Evolutionary conservation across 1,139 yeast genomes (phyloP).

Genomic region (Yamadazyma jaroonii): DNA sequence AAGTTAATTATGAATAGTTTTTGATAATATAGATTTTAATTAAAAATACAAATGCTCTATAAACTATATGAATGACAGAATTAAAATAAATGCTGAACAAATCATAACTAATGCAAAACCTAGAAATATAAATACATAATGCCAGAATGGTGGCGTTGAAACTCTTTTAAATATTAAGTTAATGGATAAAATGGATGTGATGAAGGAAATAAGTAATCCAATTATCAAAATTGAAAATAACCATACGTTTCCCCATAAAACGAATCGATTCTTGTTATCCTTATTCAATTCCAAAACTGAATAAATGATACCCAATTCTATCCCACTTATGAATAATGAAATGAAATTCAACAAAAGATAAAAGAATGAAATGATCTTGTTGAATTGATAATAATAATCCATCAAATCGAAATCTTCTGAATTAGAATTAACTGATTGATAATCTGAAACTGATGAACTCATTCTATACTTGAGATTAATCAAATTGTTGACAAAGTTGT

Average conservation of each 20-base stretch:
- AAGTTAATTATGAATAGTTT: slow-evolving; percentile 3
- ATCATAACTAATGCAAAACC: slow-evolving; percentile 12
- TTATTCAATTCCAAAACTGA: slow-evolving; percentile 26
- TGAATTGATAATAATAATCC: slow-evolving; percentile 33
- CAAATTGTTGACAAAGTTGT: slow-evolving; percentile 11
- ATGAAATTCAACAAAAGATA: slow-evolving; percentile 31
- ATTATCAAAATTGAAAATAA: slow-evolving; percentile 30
- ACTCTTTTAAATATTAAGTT: slow-evolving; percentile 11
- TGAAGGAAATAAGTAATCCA: slow-evolving; percentile 33
- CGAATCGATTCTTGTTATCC: slow-evolving; percentile 18
- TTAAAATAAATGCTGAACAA: slow-evolving; percentile 8
- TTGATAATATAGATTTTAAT: background rate
- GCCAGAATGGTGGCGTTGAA: slow-evolving; percentile 11
- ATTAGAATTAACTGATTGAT: slow-evolving; percentile 29
- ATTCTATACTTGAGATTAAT: slow-evolving; percentile 9
- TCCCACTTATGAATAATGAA: slow-evolving; percentile 39
- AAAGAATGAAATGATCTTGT: slow-evolving; percentile 33
- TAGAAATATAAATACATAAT: slow-evolving; percentile 10
- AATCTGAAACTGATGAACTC: slow-evolving; percentile 12
- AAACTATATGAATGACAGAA: slow-evolving; percentile 2
- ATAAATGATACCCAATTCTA: slow-evolving; percentile 43
- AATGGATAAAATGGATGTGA: slow-evolving; percentile 19
- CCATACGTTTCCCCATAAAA: slow-evolving; percentile 31
- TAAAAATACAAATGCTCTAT: background rate
- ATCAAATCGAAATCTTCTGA: slow-evolving; percentile 7